Base-by-base conservation (phyloP, 2,329 filamentous ascomycete genomes). In the Colletotrichum brevisporum region DNA sequence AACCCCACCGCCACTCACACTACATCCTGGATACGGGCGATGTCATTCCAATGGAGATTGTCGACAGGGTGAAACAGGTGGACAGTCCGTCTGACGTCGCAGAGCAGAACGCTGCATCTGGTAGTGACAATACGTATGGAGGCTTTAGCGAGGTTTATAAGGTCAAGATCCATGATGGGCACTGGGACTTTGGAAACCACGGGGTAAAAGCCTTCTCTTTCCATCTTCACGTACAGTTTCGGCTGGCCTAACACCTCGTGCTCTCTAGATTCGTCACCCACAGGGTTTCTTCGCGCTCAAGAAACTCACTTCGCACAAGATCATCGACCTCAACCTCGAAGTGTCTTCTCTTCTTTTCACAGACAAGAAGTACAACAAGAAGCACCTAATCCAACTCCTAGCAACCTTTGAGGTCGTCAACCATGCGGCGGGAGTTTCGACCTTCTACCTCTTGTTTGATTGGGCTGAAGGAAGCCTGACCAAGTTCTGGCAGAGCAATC, bases 101-200 rank as follows among this genome's bases (percentile, higher is more conserved):
- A 2, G 48, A 39, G 2, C 50, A 39, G 12, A 54, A 24, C 3
- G 1, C 26, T 9, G 2, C 10, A 9, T 43, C 58, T 2, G 24
- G 26, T 3, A 31, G n/a, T 4, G 61, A 15, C 3, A 59, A 65
- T 5, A 18, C 27, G 0, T 64, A 69, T 6, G 66, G 61, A 10
- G 66, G 66, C 0, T 69, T 69, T 6, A 65, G 66, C 6, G 55
- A 64, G 16, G 66, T 69, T 1, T 64, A 51, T 2, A 64, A 65
- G 26, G 66, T 69, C 21, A 64, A 50, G 9, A 58, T 69, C 0
- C 54, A 69, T 6, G n/a, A 65, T 6, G 60, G 54, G 4, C 66
- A 69, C n/a, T 59, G n/a, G 26, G 39, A 64, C 16, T 69, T 69
- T 24, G 66, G 66, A 6, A 21, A 54, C 4, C 55, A 69, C 9